Base-by-base conservation (phyloP, 306 rosid species). In the Canavalia gladiata region DNA sequence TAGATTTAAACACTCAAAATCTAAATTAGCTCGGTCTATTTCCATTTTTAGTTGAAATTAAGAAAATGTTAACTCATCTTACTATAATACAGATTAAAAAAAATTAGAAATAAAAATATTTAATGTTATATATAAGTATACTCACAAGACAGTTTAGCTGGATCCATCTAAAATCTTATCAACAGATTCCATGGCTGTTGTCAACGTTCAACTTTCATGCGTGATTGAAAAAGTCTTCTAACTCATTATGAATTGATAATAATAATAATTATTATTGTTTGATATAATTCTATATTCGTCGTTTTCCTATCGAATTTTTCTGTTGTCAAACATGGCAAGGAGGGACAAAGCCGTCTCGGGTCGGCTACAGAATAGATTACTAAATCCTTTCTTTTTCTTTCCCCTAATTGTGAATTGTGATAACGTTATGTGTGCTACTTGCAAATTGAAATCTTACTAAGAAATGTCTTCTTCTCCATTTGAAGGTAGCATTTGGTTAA, bases 271-370 rank as follows among this genome's bases (percentile, higher is more conserved):
- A 18, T 18, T 18, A 18, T 18, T 18, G 39, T 68, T 45, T 7
- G 13, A 56, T 13, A 4, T 45, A 18, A 39, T 33, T 4, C 2
- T 18, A 6, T 49, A 8, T n/a, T 60, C 37, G 82, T 80, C 52
- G 12, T 70, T 63, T 54, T 55, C 25, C n/a, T 9, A 5, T 76
- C 0, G 39, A n/a, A 2, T 35, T 58, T n/a, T 60, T 69, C 60
- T 46, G 70, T 85, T 71, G 83, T 76, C 82, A n/a, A 12, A 7
- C 41, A 60, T 42, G 64, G 6, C 13, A 71, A 11, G 3, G 25
- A 56, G 49, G 49, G 51, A 68, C 9, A 4, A 45, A 58, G 69
- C 83, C 78, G 70, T 5, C 83, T 41, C 28, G 47, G 74, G 81
- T 77, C 83, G 81, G 83, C 83, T 13, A 18, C 57, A 54, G 1